These are phyloP conservation scores for Iberis pinnata DNA, from an alignment of 345 rosid species.

Conservation along the genomic window DNA sequence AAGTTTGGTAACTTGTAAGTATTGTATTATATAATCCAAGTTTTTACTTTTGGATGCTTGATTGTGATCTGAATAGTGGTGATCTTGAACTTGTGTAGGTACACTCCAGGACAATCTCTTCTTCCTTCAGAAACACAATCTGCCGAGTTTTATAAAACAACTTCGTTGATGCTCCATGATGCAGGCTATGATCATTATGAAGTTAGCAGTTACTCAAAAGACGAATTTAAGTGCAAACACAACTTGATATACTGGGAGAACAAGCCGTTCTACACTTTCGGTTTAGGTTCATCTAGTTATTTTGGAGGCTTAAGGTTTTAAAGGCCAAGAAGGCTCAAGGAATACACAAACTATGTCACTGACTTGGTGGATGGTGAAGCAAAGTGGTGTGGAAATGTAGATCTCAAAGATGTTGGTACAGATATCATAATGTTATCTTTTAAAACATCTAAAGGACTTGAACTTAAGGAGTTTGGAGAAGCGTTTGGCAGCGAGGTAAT, in stretches of 20 bases:
- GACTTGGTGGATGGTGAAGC: conserved; percentile 49
- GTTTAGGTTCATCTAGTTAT: conserved; percentile 92
- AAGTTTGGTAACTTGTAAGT: conserved; percentile 77
- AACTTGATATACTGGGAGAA: conserved; percentile 83
- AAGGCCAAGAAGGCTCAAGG: conserved; percentile 75
- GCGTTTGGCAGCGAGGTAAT: conserved; percentile 56
- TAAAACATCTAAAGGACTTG: conserved; percentile 75
- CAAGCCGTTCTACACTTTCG: conserved; percentile 74
- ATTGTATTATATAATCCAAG: neutral
- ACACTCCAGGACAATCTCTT: conserved; percentile 80
- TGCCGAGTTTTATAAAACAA: conserved; percentile 67
- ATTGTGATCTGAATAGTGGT: conserved; percentile 1
- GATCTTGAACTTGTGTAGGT: conserved; percentile 42
- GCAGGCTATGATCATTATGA: conserved; percentile 79
- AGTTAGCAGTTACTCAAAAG: conserved; percentile 68
- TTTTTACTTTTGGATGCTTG: neutral
- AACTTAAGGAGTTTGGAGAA: conserved; percentile 47
- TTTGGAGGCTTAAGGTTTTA: conserved; percentile 75
- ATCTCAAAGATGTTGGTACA: conserved; percentile 59
- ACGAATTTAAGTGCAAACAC: conserved; percentile 72
- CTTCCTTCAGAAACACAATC: conserved; percentile 75
- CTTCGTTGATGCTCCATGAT: conserved; percentile 52
- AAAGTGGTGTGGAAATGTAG: conserved; percentile 33
- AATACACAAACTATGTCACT: conserved; percentile 51
- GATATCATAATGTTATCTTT: conserved; percentile 84